phyloP scores from a whole-genome alignment of 371 early-diverging fungal species.

The Mucor lusitanicus region DNA sequence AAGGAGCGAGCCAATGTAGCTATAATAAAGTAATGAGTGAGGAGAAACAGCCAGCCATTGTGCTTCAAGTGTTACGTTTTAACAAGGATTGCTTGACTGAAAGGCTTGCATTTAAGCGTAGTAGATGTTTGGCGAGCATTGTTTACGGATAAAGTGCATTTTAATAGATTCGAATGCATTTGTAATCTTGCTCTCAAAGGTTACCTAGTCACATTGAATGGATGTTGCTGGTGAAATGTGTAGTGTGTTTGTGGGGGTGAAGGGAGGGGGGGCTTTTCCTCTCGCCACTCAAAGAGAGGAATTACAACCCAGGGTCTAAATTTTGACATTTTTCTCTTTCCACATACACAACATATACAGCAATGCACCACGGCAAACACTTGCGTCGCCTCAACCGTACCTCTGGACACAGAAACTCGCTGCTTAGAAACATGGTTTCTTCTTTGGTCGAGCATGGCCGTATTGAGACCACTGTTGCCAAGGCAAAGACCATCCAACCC shows the following conservation, averaged over 20 bases:
- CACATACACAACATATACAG: constrained; percentile 2
- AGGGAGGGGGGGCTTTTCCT: not conserved
- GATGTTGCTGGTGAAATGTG: not conserved
- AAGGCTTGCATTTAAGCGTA: not conserved
- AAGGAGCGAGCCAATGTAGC: constrained; percentile 11
- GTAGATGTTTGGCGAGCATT: not conserved
- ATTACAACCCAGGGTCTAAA: constrained; percentile 15
- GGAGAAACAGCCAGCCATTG: not conserved
- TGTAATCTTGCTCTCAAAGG: not conserved
- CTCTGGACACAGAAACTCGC: constrained; percentile 75
- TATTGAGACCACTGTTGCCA: constrained; percentile 92
- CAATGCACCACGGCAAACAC: constrained; percentile 78
- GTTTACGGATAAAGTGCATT: not conserved
- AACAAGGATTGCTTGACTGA: not conserved
- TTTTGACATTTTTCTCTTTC: constrained; percentile 4
- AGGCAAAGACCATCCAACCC: constrained; percentile 90
- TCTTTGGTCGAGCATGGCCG: constrained; percentile 88
- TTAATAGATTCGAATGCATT: not conserved
- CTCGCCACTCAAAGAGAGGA: not conserved
- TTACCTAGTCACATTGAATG: not conserved
- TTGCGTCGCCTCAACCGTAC: constrained; percentile 72
- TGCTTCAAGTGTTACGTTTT: not conserved
- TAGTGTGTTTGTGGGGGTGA: not conserved
- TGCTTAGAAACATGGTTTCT: constrained; percentile 86
- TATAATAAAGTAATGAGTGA: not conserved